Conservation (phyloP, 78 protist genomes). For the Dictyostelium purpureum region DNA sequence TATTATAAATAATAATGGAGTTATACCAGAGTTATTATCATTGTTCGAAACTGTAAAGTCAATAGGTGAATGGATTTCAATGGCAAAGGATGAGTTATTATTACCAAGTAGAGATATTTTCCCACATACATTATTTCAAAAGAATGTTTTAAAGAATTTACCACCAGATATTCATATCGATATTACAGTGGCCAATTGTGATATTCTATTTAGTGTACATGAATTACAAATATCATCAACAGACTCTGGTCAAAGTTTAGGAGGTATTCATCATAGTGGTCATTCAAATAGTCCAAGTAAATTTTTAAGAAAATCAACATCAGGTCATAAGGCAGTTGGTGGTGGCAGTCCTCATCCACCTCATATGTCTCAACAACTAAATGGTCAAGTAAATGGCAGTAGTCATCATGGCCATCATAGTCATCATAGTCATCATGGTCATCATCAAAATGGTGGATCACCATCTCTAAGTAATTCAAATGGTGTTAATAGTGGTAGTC, state of each 20-base stretch:
- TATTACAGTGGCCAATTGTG: constrained; percentile 47
- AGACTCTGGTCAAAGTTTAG: not conserved
- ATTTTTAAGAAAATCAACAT: constrained; percentile 8
- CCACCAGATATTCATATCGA: constrained; percentile 66
- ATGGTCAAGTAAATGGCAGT: not conserved
- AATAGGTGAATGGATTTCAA: constrained; percentile 49
- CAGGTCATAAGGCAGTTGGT: not conserved
- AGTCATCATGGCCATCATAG: not conserved
- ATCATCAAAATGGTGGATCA: not conserved
- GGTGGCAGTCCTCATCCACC: not conserved
- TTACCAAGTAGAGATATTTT: constrained; percentile 44
- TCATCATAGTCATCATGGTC: not conserved
- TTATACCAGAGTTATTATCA: constrained; percentile 17
- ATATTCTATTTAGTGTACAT: constrained; percentile 47
- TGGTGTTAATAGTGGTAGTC: not conserved
- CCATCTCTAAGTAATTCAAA: not conserved
- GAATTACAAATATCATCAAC: constrained; percentile 33
- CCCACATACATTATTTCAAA: constrained; percentile 43
- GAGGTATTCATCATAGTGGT: not conserved
- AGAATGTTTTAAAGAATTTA: constrained; percentile 39
- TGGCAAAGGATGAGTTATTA: constrained; percentile 56
- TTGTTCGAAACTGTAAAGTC: constrained; percentile 29
- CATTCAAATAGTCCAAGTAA: constrained; percentile 25
- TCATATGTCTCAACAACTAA: not conserved
- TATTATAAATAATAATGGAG: not conserved